phyloP scores from a whole-genome alignment of 352 stramenopile genomes.

The Pythium guiyangense region DNA sequence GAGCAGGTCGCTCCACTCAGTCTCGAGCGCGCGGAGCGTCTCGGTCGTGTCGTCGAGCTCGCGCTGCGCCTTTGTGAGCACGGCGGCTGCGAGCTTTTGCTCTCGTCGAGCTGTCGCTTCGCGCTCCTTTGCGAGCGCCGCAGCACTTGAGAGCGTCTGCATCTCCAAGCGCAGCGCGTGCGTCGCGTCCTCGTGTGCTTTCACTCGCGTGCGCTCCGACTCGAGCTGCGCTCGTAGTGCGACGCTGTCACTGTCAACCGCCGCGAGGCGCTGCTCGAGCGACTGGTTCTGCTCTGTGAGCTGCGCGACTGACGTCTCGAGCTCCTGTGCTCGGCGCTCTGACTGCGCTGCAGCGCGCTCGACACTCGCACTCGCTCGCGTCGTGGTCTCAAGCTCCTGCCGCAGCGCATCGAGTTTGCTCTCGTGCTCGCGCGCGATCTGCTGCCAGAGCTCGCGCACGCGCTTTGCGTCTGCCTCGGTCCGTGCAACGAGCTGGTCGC shows the following conservation, averaged over 20 bases:
- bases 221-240: slow-evolving; percentile 23
- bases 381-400: slow-evolving; percentile 32
- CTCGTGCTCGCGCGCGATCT: slow-evolving; percentile 70
- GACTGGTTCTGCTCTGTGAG: slow-evolving; percentile 32
- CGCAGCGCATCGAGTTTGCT: slow-evolving; percentile 40
- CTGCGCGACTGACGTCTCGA: slow-evolving; percentile 27
- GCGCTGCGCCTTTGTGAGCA: slow-evolving; percentile 25
- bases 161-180: slow-evolving; percentile 31
- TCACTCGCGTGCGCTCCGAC: slow-evolving; percentile 28
- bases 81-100: slow-evolving; percentile 30
- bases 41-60: slow-evolving; percentile 37
- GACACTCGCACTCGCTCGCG: slow-evolving; percentile 17
- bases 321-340: slow-evolving; percentile 24
- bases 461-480: slow-evolving; percentile 70
- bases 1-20: slow-evolving; percentile 58
- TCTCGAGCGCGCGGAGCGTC: slow-evolving; percentile 52
- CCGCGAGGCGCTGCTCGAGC: slow-evolving; percentile 34
- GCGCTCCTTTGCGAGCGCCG: slow-evolving; percentile 37
- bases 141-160: slow-evolving; percentile 36
- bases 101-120: slow-evolving; percentile 42
- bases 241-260: slow-evolving; percentile 20
- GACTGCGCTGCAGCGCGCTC: slow-evolving; percentile 22
- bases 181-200: slow-evolving; percentile 24
- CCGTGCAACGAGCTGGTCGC: slow-evolving; percentile 54
- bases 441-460: slow-evolving; percentile 72